Conservation (phyloP, 2,329 filamentous ascomycete genomes). For the Penicillium sp. region DNA sequence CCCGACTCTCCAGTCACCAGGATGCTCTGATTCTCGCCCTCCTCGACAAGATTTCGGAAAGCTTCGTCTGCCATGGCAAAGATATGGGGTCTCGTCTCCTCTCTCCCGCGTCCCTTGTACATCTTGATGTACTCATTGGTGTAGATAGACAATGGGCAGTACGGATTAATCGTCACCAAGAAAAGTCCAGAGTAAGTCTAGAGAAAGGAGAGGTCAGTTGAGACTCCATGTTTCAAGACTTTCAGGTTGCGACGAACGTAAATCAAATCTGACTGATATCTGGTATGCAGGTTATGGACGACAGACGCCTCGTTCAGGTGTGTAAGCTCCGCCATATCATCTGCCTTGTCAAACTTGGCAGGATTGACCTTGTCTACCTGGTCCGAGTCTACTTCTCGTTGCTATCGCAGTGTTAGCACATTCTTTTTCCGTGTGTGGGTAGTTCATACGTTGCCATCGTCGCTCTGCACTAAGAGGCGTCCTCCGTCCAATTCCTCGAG, state of each 20-base stretch:
- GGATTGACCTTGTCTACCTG: conserved; percentile 98
- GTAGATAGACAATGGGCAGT: conserved; percentile 91
- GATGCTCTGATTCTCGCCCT: conserved; percentile 95
- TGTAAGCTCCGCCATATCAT: conserved; percentile 98
- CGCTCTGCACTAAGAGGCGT: conserved; percentile 79
- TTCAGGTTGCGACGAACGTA: conserved; percentile 53
- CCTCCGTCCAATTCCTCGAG: conserved; percentile 71
- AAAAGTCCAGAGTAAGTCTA: conserved; percentile 96
- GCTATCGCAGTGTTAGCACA: conserved; percentile 49
- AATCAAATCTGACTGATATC: conserved; percentile 93
- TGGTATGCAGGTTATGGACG: conserved; percentile 90
- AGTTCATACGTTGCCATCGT: conserved; percentile 74
- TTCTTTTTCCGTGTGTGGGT: background rate
- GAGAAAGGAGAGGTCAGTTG: conserved; percentile 6
- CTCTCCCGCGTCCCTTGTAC: conserved; percentile 86
- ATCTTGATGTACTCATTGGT: conserved; percentile 96
- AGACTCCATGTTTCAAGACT: background rate
- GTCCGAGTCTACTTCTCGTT: conserved; percentile 81
- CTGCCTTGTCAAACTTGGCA: conserved; percentile 98
- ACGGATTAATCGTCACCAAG: conserved; percentile 94
- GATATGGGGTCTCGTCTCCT: conserved; percentile 95
- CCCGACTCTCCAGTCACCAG: conserved; percentile 97
- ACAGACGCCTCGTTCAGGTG: conserved; percentile 97
- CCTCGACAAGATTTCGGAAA: conserved; percentile 91
- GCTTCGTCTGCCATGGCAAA: conserved; percentile 97